These are phyloP conservation scores for Yamadazyma atmosphaerica DNA, from an alignment of 1,139 yeast species.

Conservation along the genomic window DNA sequence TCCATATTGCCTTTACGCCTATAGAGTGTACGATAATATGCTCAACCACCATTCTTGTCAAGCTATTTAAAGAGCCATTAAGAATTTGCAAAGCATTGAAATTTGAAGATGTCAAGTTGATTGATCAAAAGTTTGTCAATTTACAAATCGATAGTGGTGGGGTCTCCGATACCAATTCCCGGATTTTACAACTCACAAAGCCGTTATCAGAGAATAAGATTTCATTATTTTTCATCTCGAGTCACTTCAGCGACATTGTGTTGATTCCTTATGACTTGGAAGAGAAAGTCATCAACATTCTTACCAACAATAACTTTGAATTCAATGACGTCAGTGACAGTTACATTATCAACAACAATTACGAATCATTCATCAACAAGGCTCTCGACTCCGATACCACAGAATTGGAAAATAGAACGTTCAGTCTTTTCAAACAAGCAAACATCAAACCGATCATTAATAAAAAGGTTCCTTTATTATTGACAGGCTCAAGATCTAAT, in stretches of 20 bases:
- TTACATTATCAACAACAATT: slow-evolving; percentile 20
- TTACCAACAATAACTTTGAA: slow-evolving; percentile 43
- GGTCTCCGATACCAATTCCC: slow-evolving; percentile 48
- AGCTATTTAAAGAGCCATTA: slow-evolving; percentile 40
- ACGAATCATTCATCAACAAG: background rate
- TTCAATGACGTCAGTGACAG: slow-evolving; percentile 45
- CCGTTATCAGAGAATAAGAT: slow-evolving; percentile 61
- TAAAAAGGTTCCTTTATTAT: slow-evolving; percentile 39
- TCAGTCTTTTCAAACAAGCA: slow-evolving; percentile 39
- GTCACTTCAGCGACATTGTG: slow-evolving; percentile 69
- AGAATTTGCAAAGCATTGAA: slow-evolving; percentile 25
- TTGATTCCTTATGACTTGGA: slow-evolving; percentile 51
- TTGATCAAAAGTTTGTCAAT: slow-evolving; percentile 49
- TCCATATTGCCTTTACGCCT: slow-evolving; percentile 59
- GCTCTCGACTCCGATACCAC: slow-evolving; percentile 6
- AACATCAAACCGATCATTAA: slow-evolving; percentile 49
- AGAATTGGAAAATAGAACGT: slow-evolving; percentile 34
- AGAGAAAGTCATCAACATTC: slow-evolving; percentile 44
- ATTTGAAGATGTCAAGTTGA: slow-evolving; percentile 39
- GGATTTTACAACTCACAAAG: slow-evolving; percentile 58
- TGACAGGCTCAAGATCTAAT: slow-evolving; percentile 64
- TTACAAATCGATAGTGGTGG: slow-evolving; percentile 68
- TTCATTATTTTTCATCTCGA: slow-evolving; percentile 61
- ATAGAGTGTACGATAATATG: slow-evolving; percentile 57
- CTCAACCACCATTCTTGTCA: slow-evolving; percentile 34